Percentiles rank a stretch among this genome's conserved stretches.
Conservation (phyloP, 352 stramenopile genomes). For the Pythium chondricola region DNA sequence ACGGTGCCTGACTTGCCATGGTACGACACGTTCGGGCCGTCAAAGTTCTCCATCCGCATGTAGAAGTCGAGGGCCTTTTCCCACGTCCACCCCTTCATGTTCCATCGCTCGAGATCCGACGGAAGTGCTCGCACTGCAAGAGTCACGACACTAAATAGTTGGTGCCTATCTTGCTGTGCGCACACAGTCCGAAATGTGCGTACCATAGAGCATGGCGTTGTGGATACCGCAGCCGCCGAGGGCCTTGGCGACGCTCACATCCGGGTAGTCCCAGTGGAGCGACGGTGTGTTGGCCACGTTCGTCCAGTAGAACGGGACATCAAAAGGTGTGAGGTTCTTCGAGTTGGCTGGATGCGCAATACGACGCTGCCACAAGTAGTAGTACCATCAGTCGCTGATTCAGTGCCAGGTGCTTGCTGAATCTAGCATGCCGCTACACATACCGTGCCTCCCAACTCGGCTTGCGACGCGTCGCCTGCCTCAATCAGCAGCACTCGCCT, state of each 20-base stretch:
- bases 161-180: not conserved
- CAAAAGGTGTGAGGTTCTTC: constrained; percentile 60
- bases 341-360: constrained; percentile 35
- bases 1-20: constrained; percentile 54
- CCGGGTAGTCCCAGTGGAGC: constrained; percentile 72
- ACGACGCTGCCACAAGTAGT: constrained; percentile 10
- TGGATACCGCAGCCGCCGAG: constrained; percentile 86
- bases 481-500: constrained; percentile 63
- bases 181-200: not conserved
- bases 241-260: constrained; percentile 78
- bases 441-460: constrained; percentile 46
- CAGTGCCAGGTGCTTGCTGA: too few relatives aligned
- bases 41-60: constrained; percentile 67
- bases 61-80: constrained; percentile 65
- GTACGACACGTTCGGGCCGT: constrained; percentile 41
- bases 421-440: not conserved
- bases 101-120: constrained; percentile 70
- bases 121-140: constrained; percentile 54
- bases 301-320: constrained; percentile 83
- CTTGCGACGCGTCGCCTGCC: constrained; percentile 49
- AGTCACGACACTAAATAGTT: not conserved
- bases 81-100: constrained; percentile 72
- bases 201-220: constrained; percentile 90
- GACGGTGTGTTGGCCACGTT: constrained; percentile 63
- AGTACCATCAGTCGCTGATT: not conserved